Conservation (phyloP, 164 flowering plant genomes). For the Liquidambar formosana region DNA sequence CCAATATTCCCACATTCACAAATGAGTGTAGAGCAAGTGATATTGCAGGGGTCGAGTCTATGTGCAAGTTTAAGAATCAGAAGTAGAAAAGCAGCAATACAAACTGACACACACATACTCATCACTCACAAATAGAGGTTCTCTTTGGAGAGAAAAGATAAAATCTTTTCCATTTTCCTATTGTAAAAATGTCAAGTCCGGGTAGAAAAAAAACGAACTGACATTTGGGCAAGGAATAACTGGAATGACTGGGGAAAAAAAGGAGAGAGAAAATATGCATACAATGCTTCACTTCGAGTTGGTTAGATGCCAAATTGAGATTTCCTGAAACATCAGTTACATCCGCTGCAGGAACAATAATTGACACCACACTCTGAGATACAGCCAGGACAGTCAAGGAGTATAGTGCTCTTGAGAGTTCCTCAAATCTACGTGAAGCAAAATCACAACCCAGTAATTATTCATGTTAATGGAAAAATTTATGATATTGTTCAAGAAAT, state of each 20-base stretch:
- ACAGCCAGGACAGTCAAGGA: constrained; percentile 33
- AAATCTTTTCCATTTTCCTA: background rate
- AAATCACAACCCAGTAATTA: background rate
- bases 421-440: constrained; percentile 42
- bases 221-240: background rate
- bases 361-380: constrained; percentile 36
- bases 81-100: background rate
- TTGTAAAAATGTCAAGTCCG: too few species aligned
- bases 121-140: too few species aligned
- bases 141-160: background rate
- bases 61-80: constrained; percentile 12
- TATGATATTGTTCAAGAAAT: background rate
- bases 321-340: constrained; percentile 62
- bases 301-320: constrained; percentile 51
- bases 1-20: constrained; percentile 55
- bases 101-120: background rate
- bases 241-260: background rate
- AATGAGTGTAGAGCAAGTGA: constrained; percentile 54
- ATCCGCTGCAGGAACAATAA: constrained; percentile 49
- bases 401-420: constrained; percentile 55
- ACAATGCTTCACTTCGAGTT: constrained; percentile 53
- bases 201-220: background rate
- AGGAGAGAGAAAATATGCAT: constrained; percentile 10
- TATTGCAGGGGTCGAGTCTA: constrained; percentile 49
- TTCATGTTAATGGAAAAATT: background rate